Evolutionary conservation across 768 basidiomycete genomes (phyloP), one percentile per base, ranked within the genome.

Genomic region (Brasilioporus rufonigricans): DNA sequence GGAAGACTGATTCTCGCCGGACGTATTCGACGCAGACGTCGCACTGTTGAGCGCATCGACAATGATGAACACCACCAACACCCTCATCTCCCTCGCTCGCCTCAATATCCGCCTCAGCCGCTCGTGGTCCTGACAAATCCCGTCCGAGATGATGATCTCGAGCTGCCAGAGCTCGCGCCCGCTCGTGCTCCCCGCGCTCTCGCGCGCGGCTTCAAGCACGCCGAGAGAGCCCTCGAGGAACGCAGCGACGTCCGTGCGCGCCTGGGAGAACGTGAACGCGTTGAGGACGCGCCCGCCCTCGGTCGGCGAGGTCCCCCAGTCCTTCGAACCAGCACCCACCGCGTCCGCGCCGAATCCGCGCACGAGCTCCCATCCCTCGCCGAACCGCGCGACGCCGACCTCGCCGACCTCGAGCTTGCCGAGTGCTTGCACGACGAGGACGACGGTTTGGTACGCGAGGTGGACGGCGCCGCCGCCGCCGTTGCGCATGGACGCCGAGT

Each of bases 81-180:
- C 86, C 27, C 87, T 80, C 69, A 93, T 91, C 63, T 91, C 95
- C 61, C 88, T 84, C 5, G 96, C 97, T 60, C 82, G 84, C 33
- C 97, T 79, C 19, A 99, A 76, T 27, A 91, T 72, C 3, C 85
- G 84, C 35, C 89, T 84, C 47, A 99, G 77, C 61, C 80, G 78
- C 39, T 94, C 90, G 70, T 98, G 95, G 66, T 97, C 91, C 69
- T 98, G 93, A 67, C 95, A 98, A 61, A 98, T 89, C n/a, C 97
- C 97, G 64, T 99, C 97, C 16, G 94, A 98, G 57, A 99, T 93
- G 78, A 99, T 97, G 74, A 98, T 91, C 70, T 98, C 84, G 50
- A 99, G 80, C 68, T 99, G 97, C 97, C 97, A 98, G 23, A 99
- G 76, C 58, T 98, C 94, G 18, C 83, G 80, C 3, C 83, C 76